Evolutionary conservation across 495 filamentous ascomycete species (phyloP).

Genomic region (Xylaria palmicola): DNA sequence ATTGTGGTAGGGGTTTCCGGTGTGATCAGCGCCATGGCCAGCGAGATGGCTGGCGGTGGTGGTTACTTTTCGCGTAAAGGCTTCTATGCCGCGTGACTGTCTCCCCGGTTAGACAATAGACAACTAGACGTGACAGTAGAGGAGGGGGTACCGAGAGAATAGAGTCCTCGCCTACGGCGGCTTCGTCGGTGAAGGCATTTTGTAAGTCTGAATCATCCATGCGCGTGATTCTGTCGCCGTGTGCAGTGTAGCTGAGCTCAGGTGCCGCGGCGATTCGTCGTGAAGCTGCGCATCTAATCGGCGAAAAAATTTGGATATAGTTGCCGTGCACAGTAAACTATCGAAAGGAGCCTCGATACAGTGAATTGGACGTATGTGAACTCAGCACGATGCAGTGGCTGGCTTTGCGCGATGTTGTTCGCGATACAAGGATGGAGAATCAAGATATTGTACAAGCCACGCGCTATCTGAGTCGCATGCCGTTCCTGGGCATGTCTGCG

Average conservation of each 20-base stretch:
- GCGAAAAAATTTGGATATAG: neutral
- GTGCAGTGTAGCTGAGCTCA: conserved; percentile 5
- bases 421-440: neutral
- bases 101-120: conserved; percentile 14
- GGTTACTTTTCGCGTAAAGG: conserved; percentile 91
- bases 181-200: conserved; percentile 51
- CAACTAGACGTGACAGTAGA: neutral
- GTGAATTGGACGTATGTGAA: neutral
- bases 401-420: neutral
- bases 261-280: neutral
- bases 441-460: conserved; percentile 8
- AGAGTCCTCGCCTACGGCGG: conserved; percentile 46
- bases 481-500: neutral
- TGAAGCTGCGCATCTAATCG: neutral
- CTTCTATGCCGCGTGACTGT: conserved; percentile 85
- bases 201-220: conserved; percentile 55
- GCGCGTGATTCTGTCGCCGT: conserved; percentile 31
- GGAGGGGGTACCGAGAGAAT: conserved; percentile 49
- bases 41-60: conserved; percentile 90
- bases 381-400: no score
- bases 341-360: neutral
- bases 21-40: conserved; percentile 62
- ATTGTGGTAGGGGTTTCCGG: conserved; percentile 69
- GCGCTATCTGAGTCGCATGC: neutral
- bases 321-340: no score